Evolutionary conservation across 164 flowering plant genomes (phyloP), one percentile per base, ranked within the genome.

Genomic region (Saururus chinensis): DNA sequence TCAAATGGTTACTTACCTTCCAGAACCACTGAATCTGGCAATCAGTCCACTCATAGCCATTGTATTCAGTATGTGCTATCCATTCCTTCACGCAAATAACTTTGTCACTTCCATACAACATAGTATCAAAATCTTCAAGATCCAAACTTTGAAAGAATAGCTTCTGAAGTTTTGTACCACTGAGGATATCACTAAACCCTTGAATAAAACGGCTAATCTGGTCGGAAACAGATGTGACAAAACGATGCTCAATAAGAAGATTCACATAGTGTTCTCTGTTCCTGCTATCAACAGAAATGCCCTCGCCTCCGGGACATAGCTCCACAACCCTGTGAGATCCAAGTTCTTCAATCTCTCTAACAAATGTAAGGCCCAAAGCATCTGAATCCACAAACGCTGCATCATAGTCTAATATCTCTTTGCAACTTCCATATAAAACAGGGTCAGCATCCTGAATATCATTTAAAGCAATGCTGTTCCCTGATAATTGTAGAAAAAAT

Each of bases 391-490:
- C 65, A 51, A 74, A 68, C 16, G 77, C 83, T 35, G 85, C 67
- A 76, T 89, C 97, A 92, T 88, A 88, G 68, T 86, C 92, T 65
- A 92, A 62, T 59, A 92, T 79, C 62, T 78, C 71, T 76, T 82
- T 86, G 85, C 92, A 89, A 73, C 98, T 85, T 61, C 51, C 76
- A 64, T 89, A 92, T 48, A 89, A 64, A 56, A 51, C 72, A 52
- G 97, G 97, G 78, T 92, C 98, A 58, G 96, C 93, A 72, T 88
- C 97, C 53, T 53, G 65, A 60, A 85, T 77, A 70, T 92, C 98
- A 66, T 89, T 97, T 70, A 88, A 64, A 13, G 84, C 63, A 63
- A 92, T 68, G 56, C 20, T 1, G 54, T 52, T 77, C 64, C 89
- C 92, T 63, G 89, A 85, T 67, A 92, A 79, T 82, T 87, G 95